These are phyloP conservation scores for Mucor sp. DNA, from an alignment of 371 early-diverging fungal species.

Conservation along the genomic window DNA sequence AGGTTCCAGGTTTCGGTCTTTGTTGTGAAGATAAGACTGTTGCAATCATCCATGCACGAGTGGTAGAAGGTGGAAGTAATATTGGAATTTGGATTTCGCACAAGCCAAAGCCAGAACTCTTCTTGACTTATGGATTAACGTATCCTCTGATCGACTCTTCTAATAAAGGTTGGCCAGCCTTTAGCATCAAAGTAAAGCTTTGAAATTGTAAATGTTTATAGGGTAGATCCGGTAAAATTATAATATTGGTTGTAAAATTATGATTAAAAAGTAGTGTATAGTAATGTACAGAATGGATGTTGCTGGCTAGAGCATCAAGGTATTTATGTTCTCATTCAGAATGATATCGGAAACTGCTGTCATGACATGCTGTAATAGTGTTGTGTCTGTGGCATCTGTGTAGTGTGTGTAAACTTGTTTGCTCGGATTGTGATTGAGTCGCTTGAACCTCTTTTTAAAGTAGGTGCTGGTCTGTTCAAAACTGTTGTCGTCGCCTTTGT, in stretches of 20 bases:
- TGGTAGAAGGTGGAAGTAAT: neutral
- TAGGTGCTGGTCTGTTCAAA: constrained; percentile 29
- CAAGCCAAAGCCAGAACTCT: neutral
- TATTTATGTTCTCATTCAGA: constrained; percentile 45
- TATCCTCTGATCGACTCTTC: neutral
- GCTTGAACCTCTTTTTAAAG: constrained; percentile 38
- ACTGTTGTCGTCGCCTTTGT: constrained; percentile 40
- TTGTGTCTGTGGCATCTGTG: constrained; percentile 65
- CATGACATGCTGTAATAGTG: constrained; percentile 61
- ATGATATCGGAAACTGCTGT: constrained; percentile 59
- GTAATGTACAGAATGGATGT: neutral
- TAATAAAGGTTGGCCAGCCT: neutral
- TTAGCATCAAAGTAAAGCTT: neutral
- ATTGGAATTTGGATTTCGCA: neutral
- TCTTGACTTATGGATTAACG: neutral
- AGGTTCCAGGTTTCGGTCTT: neutral
- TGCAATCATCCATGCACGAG: neutral
- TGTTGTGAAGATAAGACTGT: neutral
- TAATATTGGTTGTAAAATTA: neutral
- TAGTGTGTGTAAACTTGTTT: constrained; percentile 62
- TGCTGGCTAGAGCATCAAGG: constrained; percentile 13
- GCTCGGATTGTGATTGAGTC: constrained; percentile 40
- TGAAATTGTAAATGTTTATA: neutral
- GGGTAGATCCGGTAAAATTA: neutral
- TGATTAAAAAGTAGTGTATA: neutral